phyloP scores from a whole-genome alignment of 2,329 filamentous ascomycete genomes.

The Leptoxyphium fumago region DNA sequence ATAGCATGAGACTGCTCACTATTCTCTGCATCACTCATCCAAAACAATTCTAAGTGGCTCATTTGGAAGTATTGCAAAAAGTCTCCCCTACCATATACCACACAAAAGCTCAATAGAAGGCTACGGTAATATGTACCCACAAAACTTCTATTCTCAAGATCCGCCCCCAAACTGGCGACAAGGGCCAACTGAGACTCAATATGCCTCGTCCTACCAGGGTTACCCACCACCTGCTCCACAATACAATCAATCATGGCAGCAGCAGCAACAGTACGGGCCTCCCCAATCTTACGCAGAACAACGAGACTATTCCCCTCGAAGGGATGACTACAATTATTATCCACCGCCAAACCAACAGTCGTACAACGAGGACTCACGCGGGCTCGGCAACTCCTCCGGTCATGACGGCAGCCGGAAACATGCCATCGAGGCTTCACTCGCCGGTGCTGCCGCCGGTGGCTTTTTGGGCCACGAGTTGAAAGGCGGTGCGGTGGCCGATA shows the following conservation, averaged over 20 bases:
- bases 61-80: no score
- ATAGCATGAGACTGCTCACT: no score
- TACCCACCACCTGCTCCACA: neutral
- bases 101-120: neutral
- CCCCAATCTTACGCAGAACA: neutral
- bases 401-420: neutral
- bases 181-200: neutral
- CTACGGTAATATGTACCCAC: neutral
- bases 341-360: neutral
- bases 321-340: neutral
- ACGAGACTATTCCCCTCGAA: neutral
- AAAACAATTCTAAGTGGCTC: no score
- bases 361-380: neutral
- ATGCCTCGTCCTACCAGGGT: neutral
- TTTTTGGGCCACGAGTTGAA: neutral
- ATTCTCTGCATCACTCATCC: no score
- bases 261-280: neutral
- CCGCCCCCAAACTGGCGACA: neutral
- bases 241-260: neutral
- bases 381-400: neutral
- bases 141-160: neutral
- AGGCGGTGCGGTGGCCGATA: neutral
- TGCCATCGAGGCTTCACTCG: neutral
- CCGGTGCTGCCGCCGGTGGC: neutral
- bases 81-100: no score